Conservation (phyloP, 805 yeast genomes). For the Candida peoriensis region DNA sequence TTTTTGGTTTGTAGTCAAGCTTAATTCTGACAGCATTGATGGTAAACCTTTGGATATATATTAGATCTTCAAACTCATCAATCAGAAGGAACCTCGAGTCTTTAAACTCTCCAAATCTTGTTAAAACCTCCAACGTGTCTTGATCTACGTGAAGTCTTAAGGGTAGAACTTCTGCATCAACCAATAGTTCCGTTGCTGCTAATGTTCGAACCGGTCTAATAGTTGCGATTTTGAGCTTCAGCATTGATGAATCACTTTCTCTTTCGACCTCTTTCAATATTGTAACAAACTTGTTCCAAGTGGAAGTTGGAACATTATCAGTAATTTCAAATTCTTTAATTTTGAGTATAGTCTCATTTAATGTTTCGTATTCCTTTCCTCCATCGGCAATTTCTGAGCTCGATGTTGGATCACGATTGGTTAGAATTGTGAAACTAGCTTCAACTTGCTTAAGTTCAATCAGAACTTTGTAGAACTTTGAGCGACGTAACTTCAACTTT, state of each 20-base stretch:
- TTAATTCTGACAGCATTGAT: slow-evolving; percentile 56
- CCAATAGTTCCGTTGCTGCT: slow-evolving; percentile 62
- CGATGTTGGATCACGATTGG: slow-evolving; percentile 41
- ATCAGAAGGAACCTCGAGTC: slow-evolving; percentile 62
- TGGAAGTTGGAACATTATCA: slow-evolving; percentile 80
- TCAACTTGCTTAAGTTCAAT: slow-evolving; percentile 53
- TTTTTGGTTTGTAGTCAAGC: slow-evolving; percentile 89
- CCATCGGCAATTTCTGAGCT: slow-evolving; percentile 7
- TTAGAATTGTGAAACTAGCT: slow-evolving; percentile 39
- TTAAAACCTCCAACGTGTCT: slow-evolving; percentile 81
- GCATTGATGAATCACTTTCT: slow-evolving; percentile 63
- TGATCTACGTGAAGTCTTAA: slow-evolving; percentile 85
- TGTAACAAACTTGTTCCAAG: slow-evolving; percentile 84
- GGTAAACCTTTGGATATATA: slow-evolving; percentile 64
- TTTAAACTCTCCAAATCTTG: slow-evolving; percentile 75
- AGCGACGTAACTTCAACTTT: slow-evolving; percentile 58
- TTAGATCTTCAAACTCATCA: slow-evolving; percentile 54
- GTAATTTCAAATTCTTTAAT: slow-evolving; percentile 54
- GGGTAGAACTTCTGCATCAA: slow-evolving; percentile 59
- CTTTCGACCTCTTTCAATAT: slow-evolving; percentile 63
- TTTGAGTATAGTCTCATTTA: slow-evolving; percentile 44
- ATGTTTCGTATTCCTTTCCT: slow-evolving; percentile 36
- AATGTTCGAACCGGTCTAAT: slow-evolving; percentile 59
- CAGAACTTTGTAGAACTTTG: slow-evolving; percentile 53
- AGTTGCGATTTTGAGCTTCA: slow-evolving; percentile 46